Conservation (phyloP, 148 eudicot genomes). For the Nepenthes gracilis region DNA sequence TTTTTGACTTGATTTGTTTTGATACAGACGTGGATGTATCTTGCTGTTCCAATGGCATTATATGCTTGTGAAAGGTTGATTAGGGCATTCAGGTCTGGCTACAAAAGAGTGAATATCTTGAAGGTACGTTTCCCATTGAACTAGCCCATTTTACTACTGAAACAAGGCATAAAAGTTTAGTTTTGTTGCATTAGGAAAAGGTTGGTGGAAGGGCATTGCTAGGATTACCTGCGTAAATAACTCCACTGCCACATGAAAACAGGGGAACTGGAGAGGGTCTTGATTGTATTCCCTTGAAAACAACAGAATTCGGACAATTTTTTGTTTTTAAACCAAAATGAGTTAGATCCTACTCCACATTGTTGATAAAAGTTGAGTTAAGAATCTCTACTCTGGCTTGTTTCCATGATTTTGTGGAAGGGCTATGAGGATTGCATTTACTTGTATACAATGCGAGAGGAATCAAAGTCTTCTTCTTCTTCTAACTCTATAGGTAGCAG, state of each 20-base stretch:
- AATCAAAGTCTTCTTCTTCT: background rate
- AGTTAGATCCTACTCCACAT: background rate
- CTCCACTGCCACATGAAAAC: too few relatives aligned
- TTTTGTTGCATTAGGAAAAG: too few relatives aligned
- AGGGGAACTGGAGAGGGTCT: too few relatives aligned
- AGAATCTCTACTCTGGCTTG: background rate
- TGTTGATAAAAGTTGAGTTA: background rate
- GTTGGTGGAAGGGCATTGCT: too few relatives aligned
- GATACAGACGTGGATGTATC: slow-evolving; percentile 55
- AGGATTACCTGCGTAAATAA: too few relatives aligned
- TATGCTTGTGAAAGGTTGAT: slow-evolving; percentile 35
- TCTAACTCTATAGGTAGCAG: slow-evolving; percentile 31
- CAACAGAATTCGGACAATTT: too few relatives aligned
- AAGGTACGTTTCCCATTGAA: slow-evolving; percentile 16
- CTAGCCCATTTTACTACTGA: background rate
- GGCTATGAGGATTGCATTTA: background rate
- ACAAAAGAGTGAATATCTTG: slow-evolving; percentile 31
- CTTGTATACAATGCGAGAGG: background rate
- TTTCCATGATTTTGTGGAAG: background rate
- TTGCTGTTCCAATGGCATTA: slow-evolving; percentile 32
- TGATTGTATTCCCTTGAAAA: too few relatives aligned
- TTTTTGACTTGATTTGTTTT: background rate
- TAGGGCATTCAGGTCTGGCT: slow-evolving; percentile 34
- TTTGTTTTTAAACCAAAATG: too few relatives aligned
- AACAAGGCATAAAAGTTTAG: background rate